These are phyloP conservation scores for Phytophthora aleatoria DNA, from an alignment of 352 stramenopile species.

Conservation along the genomic window DNA sequence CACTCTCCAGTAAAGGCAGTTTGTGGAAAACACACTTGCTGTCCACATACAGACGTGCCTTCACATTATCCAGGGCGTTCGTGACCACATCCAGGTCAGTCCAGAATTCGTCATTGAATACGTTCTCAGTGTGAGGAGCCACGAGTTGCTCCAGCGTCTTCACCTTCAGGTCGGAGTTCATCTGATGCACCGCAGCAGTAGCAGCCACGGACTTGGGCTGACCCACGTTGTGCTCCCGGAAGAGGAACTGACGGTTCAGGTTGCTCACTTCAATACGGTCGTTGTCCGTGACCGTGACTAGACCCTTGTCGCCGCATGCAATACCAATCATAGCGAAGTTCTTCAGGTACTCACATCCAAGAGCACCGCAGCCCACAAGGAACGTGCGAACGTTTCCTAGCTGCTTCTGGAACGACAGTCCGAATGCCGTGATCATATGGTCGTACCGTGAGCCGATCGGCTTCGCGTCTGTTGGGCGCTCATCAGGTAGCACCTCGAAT, in stretches of 20 bases:
- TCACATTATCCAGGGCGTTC: slow-evolving; percentile 99
- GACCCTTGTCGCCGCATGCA: slow-evolving; percentile 73
- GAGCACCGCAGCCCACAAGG: slow-evolving; percentile 79
- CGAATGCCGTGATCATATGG: slow-evolving; percentile 76
- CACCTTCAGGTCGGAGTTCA: slow-evolving; percentile 81
- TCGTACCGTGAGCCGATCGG: slow-evolving; percentile 79
- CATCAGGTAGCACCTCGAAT: slow-evolving; percentile 77
- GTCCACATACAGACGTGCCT: slow-evolving; percentile 98
- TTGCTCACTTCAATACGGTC: slow-evolving; percentile 90
- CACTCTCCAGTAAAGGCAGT: slow-evolving; percentile 96
- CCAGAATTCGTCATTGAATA: slow-evolving; percentile 87
- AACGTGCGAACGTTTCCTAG: slow-evolving; percentile 79
- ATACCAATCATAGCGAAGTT: slow-evolving; percentile 88
- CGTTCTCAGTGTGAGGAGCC: slow-evolving; percentile 77
- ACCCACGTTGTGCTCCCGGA: slow-evolving; percentile 86
- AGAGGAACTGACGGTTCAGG: slow-evolving; percentile 87
- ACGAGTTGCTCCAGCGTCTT: slow-evolving; percentile 85
- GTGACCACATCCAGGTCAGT: slow-evolving; percentile 93
- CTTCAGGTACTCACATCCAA: slow-evolving; percentile 88
- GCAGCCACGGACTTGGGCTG: slow-evolving; percentile 86
- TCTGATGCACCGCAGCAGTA: slow-evolving; percentile 71
- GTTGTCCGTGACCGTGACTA: slow-evolving; percentile 87
- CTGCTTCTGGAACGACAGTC: slow-evolving; percentile 69
- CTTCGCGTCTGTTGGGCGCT: slow-evolving; percentile 54
- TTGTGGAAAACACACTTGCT: slow-evolving; percentile 98